Conservation (phyloP, 768 basidiomycete genomes). For the Punctularia strigosozonata region DNA sequence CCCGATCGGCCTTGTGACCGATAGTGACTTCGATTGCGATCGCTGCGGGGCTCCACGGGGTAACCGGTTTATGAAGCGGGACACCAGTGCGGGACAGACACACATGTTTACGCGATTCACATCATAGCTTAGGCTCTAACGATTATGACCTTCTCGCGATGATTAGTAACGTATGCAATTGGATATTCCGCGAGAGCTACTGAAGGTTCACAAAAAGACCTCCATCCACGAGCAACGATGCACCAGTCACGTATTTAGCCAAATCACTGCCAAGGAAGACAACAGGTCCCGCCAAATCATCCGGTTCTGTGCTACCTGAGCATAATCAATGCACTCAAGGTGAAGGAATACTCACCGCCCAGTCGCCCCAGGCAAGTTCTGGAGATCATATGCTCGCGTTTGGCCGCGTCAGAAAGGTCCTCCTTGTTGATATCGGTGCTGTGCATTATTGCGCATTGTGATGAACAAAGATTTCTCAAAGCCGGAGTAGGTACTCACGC, state of each 20-base stretch:
- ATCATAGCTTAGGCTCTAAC: no score
- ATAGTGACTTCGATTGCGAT: no score
- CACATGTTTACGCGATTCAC: no score
- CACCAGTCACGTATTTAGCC: conserved; percentile 58
- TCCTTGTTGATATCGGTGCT: conserved; percentile 71
- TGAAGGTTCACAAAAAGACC: conserved; percentile 69
- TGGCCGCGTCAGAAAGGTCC: conserved; percentile 47
- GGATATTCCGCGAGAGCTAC: conserved; percentile 16
- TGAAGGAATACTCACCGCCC: conserved; percentile 29
- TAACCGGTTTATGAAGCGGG: no score
- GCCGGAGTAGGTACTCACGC: no score
- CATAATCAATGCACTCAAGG: background rate
- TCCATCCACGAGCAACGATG: conserved; percentile 58
- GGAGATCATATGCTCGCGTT: conserved; percentile 50
- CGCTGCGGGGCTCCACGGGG: no score
- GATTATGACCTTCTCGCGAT: no score
- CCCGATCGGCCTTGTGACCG: no score
- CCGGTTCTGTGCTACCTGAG: conserved; percentile 30
- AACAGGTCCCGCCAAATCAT: conserved; percentile 64
- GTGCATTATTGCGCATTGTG: no score
- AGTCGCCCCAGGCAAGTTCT: conserved; percentile 58
- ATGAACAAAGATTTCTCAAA: no score
- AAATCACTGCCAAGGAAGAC: conserved; percentile 66
- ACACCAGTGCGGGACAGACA: no score
- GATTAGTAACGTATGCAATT: no score